Evolutionary conservation across 2,329 filamentous ascomycete species (phyloP), one percentile per base, ranked within the genome.

Genomic region (Escovopsis sp.): DNA sequence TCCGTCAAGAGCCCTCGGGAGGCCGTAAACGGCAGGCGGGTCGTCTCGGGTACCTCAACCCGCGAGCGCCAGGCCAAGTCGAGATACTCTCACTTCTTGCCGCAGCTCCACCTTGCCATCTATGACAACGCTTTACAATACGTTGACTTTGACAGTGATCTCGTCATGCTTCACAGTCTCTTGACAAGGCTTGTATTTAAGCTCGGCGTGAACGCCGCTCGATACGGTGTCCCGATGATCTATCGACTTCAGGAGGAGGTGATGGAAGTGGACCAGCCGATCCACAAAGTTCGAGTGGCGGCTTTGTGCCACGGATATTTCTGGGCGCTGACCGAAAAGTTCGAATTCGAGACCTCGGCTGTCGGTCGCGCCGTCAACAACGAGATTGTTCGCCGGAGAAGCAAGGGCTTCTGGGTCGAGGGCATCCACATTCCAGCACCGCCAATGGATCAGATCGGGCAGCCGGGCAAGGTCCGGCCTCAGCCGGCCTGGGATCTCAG

Each of bases 271-370:
- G 76, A 79, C 37, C 72, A 72, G 20, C 76, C 81, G 0, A 59
- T 76, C 35, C 73, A 80, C 27, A 91, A 89, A 55, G 74, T 94
- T 33, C 81, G 84, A 35, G 68, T 93, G 35, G 86, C 84, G 27
- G 87, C 83, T 54, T 65, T 96, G 43, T 84, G 89, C 39, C 84
- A 94, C 54, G 88, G 86, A 8, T 95, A 95, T 59, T 78, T 95
- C 44, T 89, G 84, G 81, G 74, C 76, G 1, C 57, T 95, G 46
- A 78, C 74, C 5, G 80, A 88, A 44, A 79, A 76, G 42, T 88
- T 94, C 47, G 74, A 84, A 37, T 80, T 93, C 46, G 81, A 88
- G 41, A 68, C 69, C 7, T 79, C 81, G 0, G 66, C 70, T 0
- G 70, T 84, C 14, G 87, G 85, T 7, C 71, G 72, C 40, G 76